Base-by-base conservation (phyloP, 192 early-diverging fungal species). In the Dissophora ornata region DNA sequence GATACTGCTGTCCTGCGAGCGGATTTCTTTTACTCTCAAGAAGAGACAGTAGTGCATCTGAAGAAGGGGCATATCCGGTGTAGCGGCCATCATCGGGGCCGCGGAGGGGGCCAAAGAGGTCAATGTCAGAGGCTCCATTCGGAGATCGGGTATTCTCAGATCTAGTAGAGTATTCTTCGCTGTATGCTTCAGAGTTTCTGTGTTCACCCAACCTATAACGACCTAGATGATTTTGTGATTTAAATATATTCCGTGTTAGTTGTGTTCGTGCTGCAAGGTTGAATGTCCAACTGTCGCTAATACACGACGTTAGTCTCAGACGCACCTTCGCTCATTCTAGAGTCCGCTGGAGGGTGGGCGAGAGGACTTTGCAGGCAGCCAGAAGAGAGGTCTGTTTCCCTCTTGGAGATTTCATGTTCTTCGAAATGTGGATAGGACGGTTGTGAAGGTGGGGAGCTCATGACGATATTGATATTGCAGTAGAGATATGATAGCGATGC, bases 61-160 rank as follows among this genome's bases (percentile, higher is more conserved):
- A 86, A 0, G 91, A 91, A 1, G 91, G 85, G 7, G 87, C 88
- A 30, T 87, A 92, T 0, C 82, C 83, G 30, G 86, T 89, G 62
- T 92, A 92, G 42, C 91, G 86, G 11, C 87, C 88, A 38, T 90
- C 89, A 24, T 86, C 90, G 16, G 80, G 73, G 24, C 89, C 79
- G 22, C 71, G 68, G 3, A 82, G 52, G 15, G 82, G 71, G 22
- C 71, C 80, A 62, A 82, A 70, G 36, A 82, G 67, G 24, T 70
- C 80, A 19, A 77, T 57, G 11, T 77, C 71, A 46, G 69, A 48
- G 19, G 51, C 34, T 6, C 48, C 71, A 9, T 60, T 62, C 1
- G 61, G 54, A 15, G 62, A 77, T 15, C 58, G 48, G 19, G 36
- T n/a, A 29, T 61, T 30, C 7, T 61, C 71, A 7, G 64, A 77